Base-by-base conservation (phyloP, 139 green algal genomes). In the Chara braunii region DNA sequence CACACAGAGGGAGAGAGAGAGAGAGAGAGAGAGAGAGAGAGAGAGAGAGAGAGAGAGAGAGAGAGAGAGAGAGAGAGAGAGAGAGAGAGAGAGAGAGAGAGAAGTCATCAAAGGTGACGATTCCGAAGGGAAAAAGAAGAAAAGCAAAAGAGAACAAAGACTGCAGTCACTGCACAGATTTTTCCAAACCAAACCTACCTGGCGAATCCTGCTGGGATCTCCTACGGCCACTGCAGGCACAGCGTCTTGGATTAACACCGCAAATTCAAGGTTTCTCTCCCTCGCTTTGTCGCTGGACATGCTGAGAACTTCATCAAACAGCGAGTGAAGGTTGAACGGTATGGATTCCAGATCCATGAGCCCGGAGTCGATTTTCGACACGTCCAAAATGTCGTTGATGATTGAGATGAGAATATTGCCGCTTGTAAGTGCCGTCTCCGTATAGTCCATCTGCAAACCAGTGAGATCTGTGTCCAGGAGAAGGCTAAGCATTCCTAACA, bases 301-400 rank as follows among this genome's bases (percentile, higher is more conserved):
- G 22, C 50, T 59, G n/a, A 59, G 22, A 14, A 59, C 14, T 14
- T 59, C 50, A 23, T 59, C 50, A 14, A 59, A 14, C 22, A 56
- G n/a, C 14, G n/a, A 18, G 50, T 45, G 14, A 14, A 59, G 14
- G 50, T 59, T 14, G 50, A 59, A 59, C 18, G 50, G 14, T 59
- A 45, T 45, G 14, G 50, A 59, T 14, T 59, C 50, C n/a, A 59
- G n/a, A 14, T 59, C 50, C 50, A 48, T 48, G n/a, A n/a, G n/a
- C 26, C 50, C 48, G 23, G 61, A 48, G 36, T 70, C 61, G 50
- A 72, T 68, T 43, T 72, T 72, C 52, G 22, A 42, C 33, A 72
- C 31, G 34, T 72, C 63, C 26, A 72, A 31, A 3, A 72, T 68
- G 29, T 72, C 63, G 63, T 67, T 54, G 52, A 72, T 72, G 35